These are phyloP conservation scores for Fusarium aywerte DNA, from an alignment of 2,329 filamentous ascomycete species.

Conservation along the genomic window DNA sequence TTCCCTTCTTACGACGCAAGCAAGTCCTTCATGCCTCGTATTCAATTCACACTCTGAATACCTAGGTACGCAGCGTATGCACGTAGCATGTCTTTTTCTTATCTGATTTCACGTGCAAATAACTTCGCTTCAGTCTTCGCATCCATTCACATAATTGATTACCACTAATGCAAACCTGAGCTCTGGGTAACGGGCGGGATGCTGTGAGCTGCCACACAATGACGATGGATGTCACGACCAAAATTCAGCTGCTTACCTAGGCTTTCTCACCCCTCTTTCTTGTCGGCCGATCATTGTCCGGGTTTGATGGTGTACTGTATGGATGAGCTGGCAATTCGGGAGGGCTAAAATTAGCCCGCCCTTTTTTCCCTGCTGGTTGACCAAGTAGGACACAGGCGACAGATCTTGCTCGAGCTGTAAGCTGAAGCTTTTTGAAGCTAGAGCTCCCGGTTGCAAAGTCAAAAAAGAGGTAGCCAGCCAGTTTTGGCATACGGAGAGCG, in stretches of 20 bases:
- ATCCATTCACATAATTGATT: not conserved
- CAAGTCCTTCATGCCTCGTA: not conserved
- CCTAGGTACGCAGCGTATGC: not conserved
- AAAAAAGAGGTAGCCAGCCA: conserved; percentile 31
- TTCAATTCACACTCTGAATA: not conserved
- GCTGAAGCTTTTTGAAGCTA: conserved; percentile 20
- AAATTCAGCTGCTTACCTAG: conserved; percentile 27
- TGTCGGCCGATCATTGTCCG: conserved; percentile 42
- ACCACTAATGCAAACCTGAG: not conserved
- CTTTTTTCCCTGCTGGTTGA: conserved; percentile 27
- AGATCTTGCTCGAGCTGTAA: conserved; percentile 16
- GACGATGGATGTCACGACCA: conserved; percentile 34
- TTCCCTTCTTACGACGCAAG: not conserved
- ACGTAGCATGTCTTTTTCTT: not conserved
- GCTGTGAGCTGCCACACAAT: conserved; percentile 18
- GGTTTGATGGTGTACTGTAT: conserved; percentile 40
- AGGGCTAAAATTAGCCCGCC: conserved; percentile 45
- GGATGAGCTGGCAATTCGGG: conserved; percentile 44
- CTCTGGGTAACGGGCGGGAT: not conserved
- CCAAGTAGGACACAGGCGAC: conserved; percentile 28
- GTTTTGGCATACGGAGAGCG: conserved; percentile 27
- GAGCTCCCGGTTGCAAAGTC: conserved; percentile 16
- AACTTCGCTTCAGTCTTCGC: conserved; percentile 9
- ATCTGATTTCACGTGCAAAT: conserved; percentile 7
- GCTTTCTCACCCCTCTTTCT: conserved; percentile 35